These are phyloP conservation scores for Aureobasidium sp. DNA, from an alignment of 2,329 filamentous ascomycete genomes.

Conservation along the genomic window DNA sequence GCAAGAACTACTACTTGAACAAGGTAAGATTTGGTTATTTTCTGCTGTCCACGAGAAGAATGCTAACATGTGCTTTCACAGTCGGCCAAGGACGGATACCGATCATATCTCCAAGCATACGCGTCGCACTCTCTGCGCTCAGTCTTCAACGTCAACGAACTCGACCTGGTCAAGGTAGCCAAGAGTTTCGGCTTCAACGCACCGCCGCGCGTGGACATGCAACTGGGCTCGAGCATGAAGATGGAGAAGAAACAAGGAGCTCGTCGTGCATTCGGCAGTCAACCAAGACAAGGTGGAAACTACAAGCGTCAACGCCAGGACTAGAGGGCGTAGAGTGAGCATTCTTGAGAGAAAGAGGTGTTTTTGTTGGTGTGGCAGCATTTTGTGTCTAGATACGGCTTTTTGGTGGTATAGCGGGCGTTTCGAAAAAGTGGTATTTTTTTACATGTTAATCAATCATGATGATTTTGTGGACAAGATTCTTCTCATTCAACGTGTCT, in stretches of 20 bases:
- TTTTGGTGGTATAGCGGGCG: constrained; percentile 20
- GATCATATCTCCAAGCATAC: constrained; percentile 95
- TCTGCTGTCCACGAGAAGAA: background rate
- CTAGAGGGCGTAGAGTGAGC: background rate
- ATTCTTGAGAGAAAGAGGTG: background rate
- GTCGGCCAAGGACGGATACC: constrained; percentile 78
- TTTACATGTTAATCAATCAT: constrained; percentile 2
- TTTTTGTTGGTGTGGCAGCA: background rate
- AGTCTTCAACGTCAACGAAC: constrained; percentile 86
- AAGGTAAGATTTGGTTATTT: constrained; percentile 59
- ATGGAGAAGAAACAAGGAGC: constrained; percentile 71
- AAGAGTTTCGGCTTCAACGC: constrained; percentile 85
- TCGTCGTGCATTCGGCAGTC: constrained; percentile 79
- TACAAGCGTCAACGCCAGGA: constrained; percentile 22
- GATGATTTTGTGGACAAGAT: background rate
- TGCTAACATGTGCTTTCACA: constrained; percentile 29
- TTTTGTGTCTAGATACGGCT: background rate
- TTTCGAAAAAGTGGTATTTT: constrained; percentile 18
- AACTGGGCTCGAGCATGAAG: constrained; percentile 79
- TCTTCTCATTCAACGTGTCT: background rate
- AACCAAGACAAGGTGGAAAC: constrained; percentile 66
- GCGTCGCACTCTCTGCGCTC: constrained; percentile 84
- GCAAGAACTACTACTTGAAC: constrained; percentile 97
- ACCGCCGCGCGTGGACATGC: constrained; percentile 83
- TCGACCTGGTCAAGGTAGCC: constrained; percentile 85